Conservation (phyloP, 2,329 filamentous ascomycete species). For the Sordariomycetes sp. region DNA sequence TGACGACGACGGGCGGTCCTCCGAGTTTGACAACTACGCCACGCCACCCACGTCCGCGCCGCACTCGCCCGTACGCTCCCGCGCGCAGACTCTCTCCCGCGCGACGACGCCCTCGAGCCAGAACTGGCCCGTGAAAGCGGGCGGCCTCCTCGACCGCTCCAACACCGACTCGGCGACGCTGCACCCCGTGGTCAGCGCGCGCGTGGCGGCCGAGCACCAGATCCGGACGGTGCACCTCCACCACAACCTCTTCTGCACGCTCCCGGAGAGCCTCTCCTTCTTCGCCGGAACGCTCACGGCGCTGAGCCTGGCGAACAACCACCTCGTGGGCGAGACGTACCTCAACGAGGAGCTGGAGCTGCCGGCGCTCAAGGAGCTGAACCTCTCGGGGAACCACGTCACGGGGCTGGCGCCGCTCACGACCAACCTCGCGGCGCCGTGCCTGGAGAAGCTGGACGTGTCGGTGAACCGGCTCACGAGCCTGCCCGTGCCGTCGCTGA, state of each 20-base stretch:
- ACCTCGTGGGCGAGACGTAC: slow-evolving; percentile 54
- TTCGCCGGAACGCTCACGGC: slow-evolving; percentile 61
- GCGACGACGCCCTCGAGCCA: slow-evolving; percentile 31
- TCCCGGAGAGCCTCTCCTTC: slow-evolving; percentile 62
- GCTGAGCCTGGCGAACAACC: slow-evolving; percentile 67
- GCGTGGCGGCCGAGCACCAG: slow-evolving; percentile 38
- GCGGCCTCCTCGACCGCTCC: slow-evolving; percentile 61
- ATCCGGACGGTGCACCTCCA: slow-evolving; percentile 56
- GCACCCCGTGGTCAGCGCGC: slow-evolving; percentile 45
- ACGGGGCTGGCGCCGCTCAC: slow-evolving; percentile 58
- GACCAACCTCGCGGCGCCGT: slow-evolving; percentile 59
- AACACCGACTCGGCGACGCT: slow-evolving; percentile 52
- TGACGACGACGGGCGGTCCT: slow-evolving; percentile 29
- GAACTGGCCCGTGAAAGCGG: slow-evolving; percentile 42
- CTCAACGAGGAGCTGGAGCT: slow-evolving; percentile 58
- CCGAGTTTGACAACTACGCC: slow-evolving; percentile 45
- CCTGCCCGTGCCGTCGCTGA: slow-evolving; percentile 49
- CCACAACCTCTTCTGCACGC: slow-evolving; percentile 60
- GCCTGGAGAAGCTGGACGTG: slow-evolving; percentile 66
- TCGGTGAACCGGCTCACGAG: slow-evolving; percentile 70
- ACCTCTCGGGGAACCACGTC: slow-evolving; percentile 64
- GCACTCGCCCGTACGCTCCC: slow-evolving; percentile 35
- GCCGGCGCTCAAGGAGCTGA: slow-evolving; percentile 66
- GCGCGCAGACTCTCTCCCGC: slow-evolving; percentile 31
- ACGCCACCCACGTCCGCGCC: slow-evolving; percentile 46